Conservation (phyloP, 2,329 filamentous ascomycete species). For the Cadophora luteo-olivacea region DNA sequence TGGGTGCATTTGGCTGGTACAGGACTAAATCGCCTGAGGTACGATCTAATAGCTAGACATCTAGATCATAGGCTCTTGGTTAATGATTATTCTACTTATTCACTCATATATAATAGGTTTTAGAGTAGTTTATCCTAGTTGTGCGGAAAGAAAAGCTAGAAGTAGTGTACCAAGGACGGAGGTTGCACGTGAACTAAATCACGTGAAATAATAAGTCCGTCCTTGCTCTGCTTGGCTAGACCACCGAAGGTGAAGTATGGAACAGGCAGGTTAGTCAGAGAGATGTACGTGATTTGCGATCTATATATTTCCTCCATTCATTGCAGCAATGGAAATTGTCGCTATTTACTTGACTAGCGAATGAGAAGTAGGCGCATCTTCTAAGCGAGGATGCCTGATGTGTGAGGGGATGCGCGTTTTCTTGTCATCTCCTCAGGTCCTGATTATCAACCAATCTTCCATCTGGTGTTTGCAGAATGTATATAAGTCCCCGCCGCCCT, state of each 20-base stretch:
- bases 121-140: too few species aligned
- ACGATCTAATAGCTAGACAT: background rate
- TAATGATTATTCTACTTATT: background rate
- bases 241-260: too few species aligned
- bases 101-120: too few species aligned
- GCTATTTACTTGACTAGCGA: background rate
- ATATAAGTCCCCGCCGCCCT: background rate
- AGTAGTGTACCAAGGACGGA: background rate
- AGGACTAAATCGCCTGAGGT: background rate
- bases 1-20: background rate
- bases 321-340: too few species aligned
- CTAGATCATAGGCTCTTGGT: background rate
- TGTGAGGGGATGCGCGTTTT: slow-evolving; percentile 18
- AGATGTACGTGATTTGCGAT: too few species aligned
- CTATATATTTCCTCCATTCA: too few species aligned
- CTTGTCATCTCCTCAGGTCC: background rate
- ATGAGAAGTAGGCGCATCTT: background rate
- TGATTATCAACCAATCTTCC: slow-evolving; percentile 7
- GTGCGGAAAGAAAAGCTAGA: background rate
- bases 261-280: background rate
- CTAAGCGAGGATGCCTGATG: slow-evolving; percentile 7
- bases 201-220: background rate
- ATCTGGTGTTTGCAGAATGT: background rate
- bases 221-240: too few species aligned
- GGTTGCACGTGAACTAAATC: background rate